Percentiles rank a stretch among this genome's conserved stretches.
Conservation (phyloP, 2,329 filamentous ascomycete genomes). For the Phyllachora maydis region DNA sequence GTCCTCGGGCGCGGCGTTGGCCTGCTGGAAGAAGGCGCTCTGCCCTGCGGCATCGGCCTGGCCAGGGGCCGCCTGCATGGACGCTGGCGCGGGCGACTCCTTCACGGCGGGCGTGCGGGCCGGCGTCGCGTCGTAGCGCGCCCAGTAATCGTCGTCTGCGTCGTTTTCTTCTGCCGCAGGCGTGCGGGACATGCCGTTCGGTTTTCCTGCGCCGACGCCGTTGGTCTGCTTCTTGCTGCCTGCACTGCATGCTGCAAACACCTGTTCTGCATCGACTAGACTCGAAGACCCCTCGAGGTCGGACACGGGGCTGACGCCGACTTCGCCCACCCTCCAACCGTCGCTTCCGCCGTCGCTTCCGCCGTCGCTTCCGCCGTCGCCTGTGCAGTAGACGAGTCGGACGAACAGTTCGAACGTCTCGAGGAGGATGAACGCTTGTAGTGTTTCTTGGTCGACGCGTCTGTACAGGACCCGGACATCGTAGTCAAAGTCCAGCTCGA, state of each 20-base stretch:
- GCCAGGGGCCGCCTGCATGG: slow-evolving; percentile 10
- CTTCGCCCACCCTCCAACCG: slow-evolving; percentile 55
- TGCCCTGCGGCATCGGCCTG: too few relatives aligned
- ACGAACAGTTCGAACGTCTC: slow-evolving; percentile 37
- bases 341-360: slow-evolving; percentile 35
- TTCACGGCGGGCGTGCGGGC: slow-evolving; percentile 40
- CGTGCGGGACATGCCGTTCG: slow-evolving; percentile 3
- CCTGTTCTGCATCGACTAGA: slow-evolving; percentile 39
- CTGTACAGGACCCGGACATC: slow-evolving; percentile 43
- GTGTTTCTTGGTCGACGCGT: slow-evolving; percentile 54
- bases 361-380: too few relatives aligned
- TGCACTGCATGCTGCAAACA: slow-evolving; percentile 16
- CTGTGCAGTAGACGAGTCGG: slow-evolving; percentile 47
- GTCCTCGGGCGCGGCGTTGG: slow-evolving; percentile 24
- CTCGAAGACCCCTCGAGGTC: slow-evolving; percentile 26
- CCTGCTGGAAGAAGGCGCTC: too few relatives aligned
- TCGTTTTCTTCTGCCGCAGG: slow-evolving; percentile 29
- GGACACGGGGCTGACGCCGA: slow-evolving; percentile 36
- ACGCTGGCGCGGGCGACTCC: slow-evolving; percentile 37
- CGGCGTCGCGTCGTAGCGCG: slow-evolving; percentile 53
- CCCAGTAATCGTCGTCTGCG: slow-evolving; percentile 66
- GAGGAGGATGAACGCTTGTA: slow-evolving; percentile 45
- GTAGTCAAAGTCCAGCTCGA: slow-evolving; percentile 50
- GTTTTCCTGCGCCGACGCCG: slow-evolving; percentile 1
- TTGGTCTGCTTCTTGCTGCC: slow-evolving; percentile 10